A percentile compares a stretch with the other conserved stretches of the same genome.
phyloP scores from a whole-genome alignment of 371 early-diverging fungal genomes.

The Apophysomyces sp. region DNA sequence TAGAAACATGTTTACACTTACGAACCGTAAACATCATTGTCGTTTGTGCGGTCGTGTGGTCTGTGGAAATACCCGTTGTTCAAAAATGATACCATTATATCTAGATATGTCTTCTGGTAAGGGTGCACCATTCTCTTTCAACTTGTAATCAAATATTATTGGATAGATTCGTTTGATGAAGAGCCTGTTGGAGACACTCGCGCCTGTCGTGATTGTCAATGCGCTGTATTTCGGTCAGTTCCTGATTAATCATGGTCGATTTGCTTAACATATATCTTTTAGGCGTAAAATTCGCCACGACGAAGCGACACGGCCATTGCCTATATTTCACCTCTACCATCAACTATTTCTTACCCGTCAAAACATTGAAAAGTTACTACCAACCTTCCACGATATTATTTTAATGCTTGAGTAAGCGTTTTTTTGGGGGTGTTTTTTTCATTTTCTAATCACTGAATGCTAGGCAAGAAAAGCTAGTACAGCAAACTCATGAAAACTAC shows the following conservation, averaged over 20 bases:
- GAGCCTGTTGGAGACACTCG: conserved; percentile 62
- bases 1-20: conserved; percentile 44
- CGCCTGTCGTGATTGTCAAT: conserved; percentile 60
- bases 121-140: background rate
- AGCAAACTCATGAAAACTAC: conserved; percentile 55
- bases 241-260: background rate
- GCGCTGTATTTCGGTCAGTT: conserved; percentile 49
- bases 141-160: background rate
- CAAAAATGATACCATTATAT: conserved; percentile 57
- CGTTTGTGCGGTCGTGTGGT: conserved; percentile 77
- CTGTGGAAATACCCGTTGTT: conserved; percentile 63
- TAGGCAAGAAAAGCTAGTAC: conserved; percentile 44
- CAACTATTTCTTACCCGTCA: conserved; percentile 35
- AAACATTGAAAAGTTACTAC: conserved; percentile 57
- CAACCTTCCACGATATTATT: conserved; percentile 61
- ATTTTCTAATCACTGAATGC: background rate
- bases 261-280: background rate
- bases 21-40: conserved; percentile 78
- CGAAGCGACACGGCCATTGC: conserved; percentile 41
- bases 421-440: background rate
- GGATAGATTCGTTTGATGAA: conserved; percentile 41
- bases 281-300: conserved; percentile 49
- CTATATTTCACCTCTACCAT: conserved; percentile 48
- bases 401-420: conserved; percentile 51
- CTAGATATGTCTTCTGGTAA: conserved; percentile 57